Conservation (phyloP, 768 basidiomycete species). For the Trametes villosa region DNA sequence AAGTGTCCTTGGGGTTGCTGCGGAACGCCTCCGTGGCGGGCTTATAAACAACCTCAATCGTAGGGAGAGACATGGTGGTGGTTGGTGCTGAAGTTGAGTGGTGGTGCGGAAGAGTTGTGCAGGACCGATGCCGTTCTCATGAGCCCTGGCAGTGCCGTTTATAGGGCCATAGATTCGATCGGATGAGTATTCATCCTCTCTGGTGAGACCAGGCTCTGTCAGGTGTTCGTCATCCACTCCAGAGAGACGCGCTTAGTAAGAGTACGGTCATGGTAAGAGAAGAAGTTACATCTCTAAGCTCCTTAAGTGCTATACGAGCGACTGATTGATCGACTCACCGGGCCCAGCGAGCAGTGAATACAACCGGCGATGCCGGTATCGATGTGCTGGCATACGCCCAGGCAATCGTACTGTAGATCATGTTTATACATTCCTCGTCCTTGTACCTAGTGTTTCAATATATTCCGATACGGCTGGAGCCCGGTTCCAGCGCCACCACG, state of each 20-base stretch:
- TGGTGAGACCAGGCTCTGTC: not conserved
- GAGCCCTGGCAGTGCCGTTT: too few species aligned
- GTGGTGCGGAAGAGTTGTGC: not conserved
- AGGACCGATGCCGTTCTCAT: too few species aligned
- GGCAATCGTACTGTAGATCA: too few species aligned
- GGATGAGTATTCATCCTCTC: not conserved
- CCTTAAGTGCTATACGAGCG: too few species aligned
- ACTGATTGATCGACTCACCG: not conserved
- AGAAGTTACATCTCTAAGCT: not conserved
- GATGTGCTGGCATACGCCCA: too few species aligned
- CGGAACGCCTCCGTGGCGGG: conserved; percentile 22
- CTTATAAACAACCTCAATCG: conserved; percentile 21
- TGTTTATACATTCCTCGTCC: too few species aligned
- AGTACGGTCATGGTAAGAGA: not conserved
- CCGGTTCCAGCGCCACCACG: too few species aligned
- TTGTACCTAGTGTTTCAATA: too few species aligned
- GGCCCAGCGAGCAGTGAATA: too few species aligned
- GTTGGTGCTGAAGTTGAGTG: not conserved
- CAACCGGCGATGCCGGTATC: too few species aligned
- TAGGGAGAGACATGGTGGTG: conserved; percentile 16
- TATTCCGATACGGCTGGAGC: too few species aligned
- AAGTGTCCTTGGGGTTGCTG: conserved; percentile 16
- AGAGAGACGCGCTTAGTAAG: not conserved
- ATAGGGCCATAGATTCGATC: too few species aligned
- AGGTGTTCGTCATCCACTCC: conserved; percentile 11